phyloP scores from a whole-genome alignment of 108 stramenopile genomes.

The Epipyxis sp. region DNA sequence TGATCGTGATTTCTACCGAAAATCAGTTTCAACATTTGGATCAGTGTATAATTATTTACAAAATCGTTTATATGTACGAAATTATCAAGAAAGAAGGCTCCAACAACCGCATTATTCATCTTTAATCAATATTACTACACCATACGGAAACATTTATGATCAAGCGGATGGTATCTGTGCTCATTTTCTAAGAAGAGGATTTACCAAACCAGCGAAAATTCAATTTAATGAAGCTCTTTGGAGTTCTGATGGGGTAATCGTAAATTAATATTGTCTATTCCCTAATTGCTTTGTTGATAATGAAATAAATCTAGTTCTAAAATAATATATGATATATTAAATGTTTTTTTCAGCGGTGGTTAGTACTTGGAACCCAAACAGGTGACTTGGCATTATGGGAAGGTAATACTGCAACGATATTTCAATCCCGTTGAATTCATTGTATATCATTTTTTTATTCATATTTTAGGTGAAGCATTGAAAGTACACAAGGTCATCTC shows the following conservation, averaged over 20 bases:
- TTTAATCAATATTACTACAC: not conserved
- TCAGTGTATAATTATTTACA: not conserved
- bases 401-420: not conserved
- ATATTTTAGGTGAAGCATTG: slow-evolving; percentile 7
- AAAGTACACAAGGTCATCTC: slow-evolving; percentile 23
- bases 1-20: slow-evolving; percentile 17
- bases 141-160: not conserved
- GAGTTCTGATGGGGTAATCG: slow-evolving; percentile 25
- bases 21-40: not conserved
- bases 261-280: no score
- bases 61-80: not conserved
- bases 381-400: slow-evolving; percentile 27
- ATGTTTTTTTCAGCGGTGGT: slow-evolving; percentile 5
- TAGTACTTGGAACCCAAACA: slow-evolving; percentile 9
- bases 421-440: not conserved
- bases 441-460: no score
- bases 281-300: no score
- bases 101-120: not conserved
- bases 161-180: slow-evolving; percentile 1
- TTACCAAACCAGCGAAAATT: slow-evolving; percentile 8
- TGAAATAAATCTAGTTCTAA: no score
- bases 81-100: not conserved
- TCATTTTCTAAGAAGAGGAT: slow-evolving; percentile 14
- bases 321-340: no score
- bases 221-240: slow-evolving; percentile 9